Evolutionary conservation across 1,284 basidiomycete species (phyloP), one percentile per base, ranked within the genome.

Genomic region (Trametes versicolor): DNA sequence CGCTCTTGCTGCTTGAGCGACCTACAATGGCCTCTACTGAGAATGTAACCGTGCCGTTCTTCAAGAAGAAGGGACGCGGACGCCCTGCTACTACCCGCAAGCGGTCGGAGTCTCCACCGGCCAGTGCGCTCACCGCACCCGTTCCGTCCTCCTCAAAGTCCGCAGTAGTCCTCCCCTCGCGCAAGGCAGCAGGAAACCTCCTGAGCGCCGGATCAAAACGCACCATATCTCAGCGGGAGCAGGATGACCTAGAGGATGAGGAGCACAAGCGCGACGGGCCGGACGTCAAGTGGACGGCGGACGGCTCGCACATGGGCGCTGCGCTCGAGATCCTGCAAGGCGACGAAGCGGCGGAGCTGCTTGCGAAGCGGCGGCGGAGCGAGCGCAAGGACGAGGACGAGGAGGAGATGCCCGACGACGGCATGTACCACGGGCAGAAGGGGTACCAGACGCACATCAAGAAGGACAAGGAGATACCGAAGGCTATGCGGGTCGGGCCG

Each of bases 401-500:
- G 5, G 88, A 87, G 13, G 87, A 87, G 12, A 78, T 82, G 59
- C 86, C 86, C 0, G 90, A 96, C 63, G 97, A 99, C 77, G 96
- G 96, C 7, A 76, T 95, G 72, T 99, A 99, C 77, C 88, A 86
- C 63, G 97, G 98, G 5, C 87, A 93, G 75, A 87, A 87, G 56
- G 90, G 88, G 15, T 98, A 98, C 81, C 85, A 89, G 70, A 87
- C 85, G 62, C 96, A 96, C 73, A 81, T 97, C 72, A 91, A 91
- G 81, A 93, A 93, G 79, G 91, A 84, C 74, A 85, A 90, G 70
- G 93, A 94, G 71, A 79, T 93, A 15, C 94, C 95, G 25, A 94
- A 94, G 76, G 92, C 95, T 51, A 95, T 97, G 92, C 87, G 94
- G 53, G 87, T 94, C 7, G 96, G 95, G 1, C 96, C 96, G 49